These are phyloP conservation scores for Dianthus caryophyllus DNA, from an alignment of 148 eudicot genomes.

Conservation along the genomic window DNA sequence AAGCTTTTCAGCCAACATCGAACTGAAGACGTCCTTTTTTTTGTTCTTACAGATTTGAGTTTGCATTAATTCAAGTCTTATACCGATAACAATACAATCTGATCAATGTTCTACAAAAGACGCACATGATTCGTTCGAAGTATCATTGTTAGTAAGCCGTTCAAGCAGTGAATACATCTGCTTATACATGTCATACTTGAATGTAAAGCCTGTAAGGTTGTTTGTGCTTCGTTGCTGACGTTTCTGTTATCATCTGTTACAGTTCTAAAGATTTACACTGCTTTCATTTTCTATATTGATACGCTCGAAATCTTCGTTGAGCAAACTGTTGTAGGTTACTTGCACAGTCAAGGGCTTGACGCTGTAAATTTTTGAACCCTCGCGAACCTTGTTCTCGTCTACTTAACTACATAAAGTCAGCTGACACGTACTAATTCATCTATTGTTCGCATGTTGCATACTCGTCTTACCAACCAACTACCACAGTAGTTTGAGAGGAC, in stretches of 20 bases:
- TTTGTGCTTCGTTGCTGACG: background rate
- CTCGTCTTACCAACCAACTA: too few species aligned
- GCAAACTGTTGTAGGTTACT: too few species aligned
- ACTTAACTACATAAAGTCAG: too few species aligned
- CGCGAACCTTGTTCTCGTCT: too few species aligned
- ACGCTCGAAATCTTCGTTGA: too few species aligned
- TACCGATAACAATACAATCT: slow-evolving; percentile 10
- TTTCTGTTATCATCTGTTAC: background rate
- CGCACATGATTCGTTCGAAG: background rate
- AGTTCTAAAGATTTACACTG: background rate
- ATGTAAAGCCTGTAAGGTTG: slow-evolving; percentile 7
- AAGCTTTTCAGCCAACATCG: slow-evolving; percentile 4
- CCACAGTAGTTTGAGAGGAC: too few species aligned
- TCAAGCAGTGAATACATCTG: background rate
- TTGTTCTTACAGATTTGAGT: background rate
- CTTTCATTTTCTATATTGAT: background rate
- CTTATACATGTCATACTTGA: slow-evolving; percentile 12
- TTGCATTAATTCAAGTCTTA: background rate
- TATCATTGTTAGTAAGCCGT: slow-evolving; percentile 7
- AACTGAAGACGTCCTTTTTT: slow-evolving; percentile 4
- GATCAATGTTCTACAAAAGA: slow-evolving; percentile 5
- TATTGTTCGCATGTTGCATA: too few species aligned
- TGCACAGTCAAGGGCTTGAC: too few species aligned
- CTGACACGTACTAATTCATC: too few species aligned
- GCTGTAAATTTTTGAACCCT: too few species aligned